Evolutionary conservation across 768 basidiomycete genomes (phyloP), one percentile per base, ranked within the genome.

Genomic region (Tephrocybe sp.): DNA sequence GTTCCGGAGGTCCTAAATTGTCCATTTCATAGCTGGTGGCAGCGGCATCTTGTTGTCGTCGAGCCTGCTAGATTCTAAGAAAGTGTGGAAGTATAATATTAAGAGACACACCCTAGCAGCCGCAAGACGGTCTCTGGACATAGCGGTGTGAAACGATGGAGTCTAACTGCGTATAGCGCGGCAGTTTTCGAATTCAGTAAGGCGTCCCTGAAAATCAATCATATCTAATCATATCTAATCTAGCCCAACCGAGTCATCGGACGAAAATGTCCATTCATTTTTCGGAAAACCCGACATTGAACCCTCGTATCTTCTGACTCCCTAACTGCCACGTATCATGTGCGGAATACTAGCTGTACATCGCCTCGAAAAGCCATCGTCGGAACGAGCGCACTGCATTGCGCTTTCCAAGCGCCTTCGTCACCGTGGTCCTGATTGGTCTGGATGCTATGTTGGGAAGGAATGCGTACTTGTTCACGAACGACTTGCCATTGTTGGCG

Each of bases 351-450:
- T 94, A 56, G 91, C 89, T 49, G 84, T 84, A 22, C 92, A 94
- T 62, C 87, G 88, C 57, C 68, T 93, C 51, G 76, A 87, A 54
- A 87, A 84, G 48, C 86, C 93, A 28, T 63, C 77, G 30, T 68
- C 70, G 19, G 86, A 87, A 58, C 79, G 95, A 54, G 75, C 86
- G 37, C 82, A 75, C 47, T 87, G 84, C 61, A 85, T 98, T 49
- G 86, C 91, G 3, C 79, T 90, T 60, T 93, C 93, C 9, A 97
- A 93, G 71, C 84, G 83, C 55, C 85, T 92, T 52, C 82, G 96
- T 44, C 95, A 97, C 65, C 86, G 95, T 55, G 97, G 97, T 12
- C 97, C 97, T 9, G 97, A 99, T 70, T 99, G 97, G 97, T 94
- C 92, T 12, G 97, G 97, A 24, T 96, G 92, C 71, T 87, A 84